phyloP scores from a whole-genome alignment of 2,329 filamentous ascomycete genomes.

The Cordyceps fumosorosea region DNA sequence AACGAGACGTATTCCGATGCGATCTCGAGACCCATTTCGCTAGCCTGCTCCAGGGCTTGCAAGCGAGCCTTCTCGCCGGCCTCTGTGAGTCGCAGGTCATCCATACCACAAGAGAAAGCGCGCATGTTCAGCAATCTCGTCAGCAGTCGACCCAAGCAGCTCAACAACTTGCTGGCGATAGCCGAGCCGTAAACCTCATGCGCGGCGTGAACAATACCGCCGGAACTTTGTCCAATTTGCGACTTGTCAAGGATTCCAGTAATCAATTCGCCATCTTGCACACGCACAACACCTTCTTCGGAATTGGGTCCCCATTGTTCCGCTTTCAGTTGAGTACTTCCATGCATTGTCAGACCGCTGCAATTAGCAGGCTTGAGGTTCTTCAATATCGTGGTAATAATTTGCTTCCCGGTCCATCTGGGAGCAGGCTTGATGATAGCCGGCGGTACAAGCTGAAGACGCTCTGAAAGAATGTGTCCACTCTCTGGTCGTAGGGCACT shows the following conservation, averaged over 20 bases:
- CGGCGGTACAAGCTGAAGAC: conserved; percentile 74
- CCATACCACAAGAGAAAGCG: conserved; percentile 95
- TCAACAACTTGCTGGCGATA: conserved; percentile 78
- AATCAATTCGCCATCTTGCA: conserved; percentile 82
- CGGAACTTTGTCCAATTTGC: conserved; percentile 81
- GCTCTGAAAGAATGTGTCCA: conserved; percentile 76
- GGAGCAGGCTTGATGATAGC: conserved; percentile 73
- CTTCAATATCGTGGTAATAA: conserved; percentile 86
- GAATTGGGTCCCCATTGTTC: conserved; percentile 69
- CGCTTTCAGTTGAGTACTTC: conserved; percentile 71
- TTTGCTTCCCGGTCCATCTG: conserved; percentile 93
- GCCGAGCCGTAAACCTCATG: conserved; percentile 91
- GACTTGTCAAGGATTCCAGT: conserved; percentile 92
- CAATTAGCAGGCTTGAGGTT: conserved; percentile 79
- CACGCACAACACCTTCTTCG: conserved; percentile 75
- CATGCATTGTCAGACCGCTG: conserved; percentile 70
- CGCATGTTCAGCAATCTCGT: conserved; percentile 89
- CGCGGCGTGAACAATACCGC: conserved; percentile 83
- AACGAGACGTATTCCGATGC: conserved; percentile 86
- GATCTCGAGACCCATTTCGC: conserved; percentile 66
- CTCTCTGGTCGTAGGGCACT: conserved; percentile 83
- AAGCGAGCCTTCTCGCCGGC: conserved; percentile 68
- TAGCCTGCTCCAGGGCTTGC: conserved; percentile 60
- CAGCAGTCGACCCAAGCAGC: conserved; percentile 79
- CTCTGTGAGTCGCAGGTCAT: conserved; percentile 80